Conservation (phyloP, 306 rosid species). For the Lotus japonicus region DNA sequence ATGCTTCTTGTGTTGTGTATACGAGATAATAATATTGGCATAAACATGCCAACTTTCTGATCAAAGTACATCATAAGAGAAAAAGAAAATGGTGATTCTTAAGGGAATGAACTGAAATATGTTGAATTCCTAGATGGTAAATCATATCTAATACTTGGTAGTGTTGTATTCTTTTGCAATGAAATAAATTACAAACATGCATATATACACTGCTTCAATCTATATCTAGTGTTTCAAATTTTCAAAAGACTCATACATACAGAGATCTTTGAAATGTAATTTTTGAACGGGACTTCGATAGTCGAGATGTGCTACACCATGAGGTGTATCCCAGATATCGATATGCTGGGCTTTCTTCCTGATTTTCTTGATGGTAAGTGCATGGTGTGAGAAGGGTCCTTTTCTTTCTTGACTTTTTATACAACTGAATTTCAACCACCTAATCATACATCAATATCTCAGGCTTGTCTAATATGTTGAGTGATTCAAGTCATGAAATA, state of each 20-base stretch:
- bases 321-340: conserved; percentile 78
- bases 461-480: conserved; percentile 97
- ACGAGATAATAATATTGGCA: no score
- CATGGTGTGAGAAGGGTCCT: background rate
- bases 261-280: conserved; percentile 11
- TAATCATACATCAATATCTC: conserved; percentile 29
- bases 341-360: conserved; percentile 98
- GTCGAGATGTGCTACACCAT: background rate
- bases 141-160: no score
- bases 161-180: background rate
- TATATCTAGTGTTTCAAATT: conserved; percentile 19
- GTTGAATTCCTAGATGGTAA: background rate
- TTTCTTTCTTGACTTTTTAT: background rate
- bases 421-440: conserved; percentile 14
- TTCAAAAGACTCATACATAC: conserved; percentile 14
- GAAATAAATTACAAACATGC: background rate
- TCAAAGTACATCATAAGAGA: no score
- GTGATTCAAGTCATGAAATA: conserved; percentile 96
- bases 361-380: conserved; percentile 81
- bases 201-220: background rate
- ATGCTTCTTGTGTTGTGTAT: no score
- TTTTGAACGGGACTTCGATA: no score
- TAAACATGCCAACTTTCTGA: no score
- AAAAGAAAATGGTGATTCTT: no score
- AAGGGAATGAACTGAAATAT: background rate